Evolutionary conservation across 1,284 basidiomycete genomes (phyloP), one percentile per base, ranked within the genome.

Genomic region (Boletus sp.): DNA sequence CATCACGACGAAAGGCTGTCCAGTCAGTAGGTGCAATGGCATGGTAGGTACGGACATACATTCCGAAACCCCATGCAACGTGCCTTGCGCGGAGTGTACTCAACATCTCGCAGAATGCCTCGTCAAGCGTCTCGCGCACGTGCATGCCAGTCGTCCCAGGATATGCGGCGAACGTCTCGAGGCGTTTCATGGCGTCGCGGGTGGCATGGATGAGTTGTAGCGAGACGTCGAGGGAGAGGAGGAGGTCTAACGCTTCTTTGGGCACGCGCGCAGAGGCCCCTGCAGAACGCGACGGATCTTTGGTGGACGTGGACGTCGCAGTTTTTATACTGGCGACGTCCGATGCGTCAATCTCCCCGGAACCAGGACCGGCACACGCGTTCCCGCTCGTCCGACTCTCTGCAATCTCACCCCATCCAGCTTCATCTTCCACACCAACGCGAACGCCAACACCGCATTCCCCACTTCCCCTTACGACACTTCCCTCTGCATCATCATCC

Each of bases 131-230:
- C 59, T 94, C 91, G 32, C 81, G 74, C 2, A 96, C 91, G 8
- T 88, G 81, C 47, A 79, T 77, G 1, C 91, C 90, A 51, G 86
- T 89, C 52, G 81, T 78, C 0, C 90, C 90, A 0, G 92, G 91
- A 62, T 95, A 98, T 6, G 78, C 79, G 0, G 78, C 73, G 65
- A 96, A 99, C 2, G 87, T 93, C 65, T 98, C 93, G 3, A 92
- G 84, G 8, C 95, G 81, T 68, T 97, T 97, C 41, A 96, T 76
- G 0, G 86, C 81, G 52, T 97, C 93, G 43, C 94, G 85, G 58
- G 93, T 84, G 0, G 89, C 84, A 56, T 98, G 93, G 49, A 99
- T 95, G 25, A 98, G 78, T 60, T 95, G 88, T 0, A 99, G 74
- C 0, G 93, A 92, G 2, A 87, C 81, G 61, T 98, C 94, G 4